These are phyloP conservation scores for Karstenula rhodostoma DNA, from an alignment of 2,329 filamentous ascomycete species.

Conservation along the genomic window DNA sequence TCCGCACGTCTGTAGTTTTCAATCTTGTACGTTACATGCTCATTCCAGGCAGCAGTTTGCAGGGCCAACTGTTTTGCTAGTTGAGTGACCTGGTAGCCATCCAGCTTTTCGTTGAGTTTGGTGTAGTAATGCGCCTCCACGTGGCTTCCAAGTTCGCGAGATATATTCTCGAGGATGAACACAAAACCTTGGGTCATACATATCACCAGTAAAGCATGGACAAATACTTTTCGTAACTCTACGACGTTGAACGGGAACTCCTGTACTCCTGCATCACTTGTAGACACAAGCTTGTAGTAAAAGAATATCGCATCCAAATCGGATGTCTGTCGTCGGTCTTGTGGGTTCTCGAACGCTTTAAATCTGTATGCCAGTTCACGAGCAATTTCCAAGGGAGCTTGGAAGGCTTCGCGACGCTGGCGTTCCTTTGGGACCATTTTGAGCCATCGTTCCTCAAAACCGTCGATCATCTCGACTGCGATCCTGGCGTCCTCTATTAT, in stretches of 20 bases:
- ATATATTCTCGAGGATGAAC: not conserved
- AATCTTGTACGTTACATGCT: not conserved
- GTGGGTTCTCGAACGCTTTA: not conserved
- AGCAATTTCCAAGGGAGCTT: not conserved
- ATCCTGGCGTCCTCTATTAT: not conserved
- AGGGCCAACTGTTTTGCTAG: not conserved
- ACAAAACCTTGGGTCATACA: not conserved
- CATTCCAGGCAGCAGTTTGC: not conserved
- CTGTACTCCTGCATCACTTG: not conserved
- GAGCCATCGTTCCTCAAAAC: conserved; percentile 5
- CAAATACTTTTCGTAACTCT: not conserved
- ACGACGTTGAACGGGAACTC: not conserved
- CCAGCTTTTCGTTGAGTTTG: conserved; percentile 2
- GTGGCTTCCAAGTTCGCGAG: conserved; percentile 3
- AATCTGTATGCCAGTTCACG: not conserved
- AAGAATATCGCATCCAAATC: conserved; percentile 5
- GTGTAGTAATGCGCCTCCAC: conserved; percentile 4
- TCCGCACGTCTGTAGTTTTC: not conserved
- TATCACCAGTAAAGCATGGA: not conserved
- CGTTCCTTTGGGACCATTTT: conserved; percentile 1
- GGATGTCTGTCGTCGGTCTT: not conserved
- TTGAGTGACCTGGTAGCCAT: not conserved
- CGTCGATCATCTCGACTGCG: conserved; percentile 7
- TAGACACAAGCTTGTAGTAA: too few species aligned
- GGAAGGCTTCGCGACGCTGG: not conserved